Percentiles rank a stretch among this genome's conserved stretches.
Evolutionary conservation across 2,329 filamentous ascomycete genomes (phyloP).

Genomic region (Phaeosphaeria sp.): DNA sequence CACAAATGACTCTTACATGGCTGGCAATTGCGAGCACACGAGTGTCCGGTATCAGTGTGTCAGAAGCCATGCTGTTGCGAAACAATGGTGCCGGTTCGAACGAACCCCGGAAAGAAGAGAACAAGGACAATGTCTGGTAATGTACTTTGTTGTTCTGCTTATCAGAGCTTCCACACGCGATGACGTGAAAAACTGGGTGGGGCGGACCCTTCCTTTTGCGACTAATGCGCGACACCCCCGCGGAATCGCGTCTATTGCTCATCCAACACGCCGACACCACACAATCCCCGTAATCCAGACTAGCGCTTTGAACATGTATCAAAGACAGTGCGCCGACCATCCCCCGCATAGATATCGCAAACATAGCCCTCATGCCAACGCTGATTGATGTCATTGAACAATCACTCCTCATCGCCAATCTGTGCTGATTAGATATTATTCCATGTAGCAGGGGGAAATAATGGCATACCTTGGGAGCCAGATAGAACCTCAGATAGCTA

Average conservation of each 20-base stretch:
- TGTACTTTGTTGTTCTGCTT: slow-evolving; percentile 40
- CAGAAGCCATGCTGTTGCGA: slow-evolving; percentile 34
- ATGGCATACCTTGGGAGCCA: slow-evolving; percentile 87
- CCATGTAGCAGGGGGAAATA: neutral
- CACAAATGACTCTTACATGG: slow-evolving; percentile 72
- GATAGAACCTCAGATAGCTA: slow-evolving; percentile 95
- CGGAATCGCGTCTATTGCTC: slow-evolving; percentile 21
- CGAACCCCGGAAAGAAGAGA: neutral
- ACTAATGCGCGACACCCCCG: slow-evolving; percentile 24
- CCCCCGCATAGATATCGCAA: slow-evolving; percentile 32
- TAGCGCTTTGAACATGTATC: slow-evolving; percentile 34
- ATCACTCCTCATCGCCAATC: slow-evolving; percentile 73
- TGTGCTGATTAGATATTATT: slow-evolving; percentile 52
- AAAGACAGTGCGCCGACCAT: slow-evolving; percentile 33
- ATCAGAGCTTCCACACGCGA: slow-evolving; percentile 42
- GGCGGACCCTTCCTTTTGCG: slow-evolving; percentile 28
- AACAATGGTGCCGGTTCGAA: neutral
- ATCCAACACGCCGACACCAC: slow-evolving; percentile 18
- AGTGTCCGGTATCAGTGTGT: slow-evolving; percentile 63
- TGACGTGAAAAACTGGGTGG: slow-evolving; percentile 42
- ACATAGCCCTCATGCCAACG: slow-evolving; percentile 33
- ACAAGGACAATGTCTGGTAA: slow-evolving; percentile 8
- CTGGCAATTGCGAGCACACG: slow-evolving; percentile 87
- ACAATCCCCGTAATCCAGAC: slow-evolving; percentile 20
- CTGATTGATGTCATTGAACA: slow-evolving; percentile 20